Evolutionary conservation across 2,329 filamentous ascomycete species (phyloP).

Genomic region (Epichloe sibirici): DNA sequence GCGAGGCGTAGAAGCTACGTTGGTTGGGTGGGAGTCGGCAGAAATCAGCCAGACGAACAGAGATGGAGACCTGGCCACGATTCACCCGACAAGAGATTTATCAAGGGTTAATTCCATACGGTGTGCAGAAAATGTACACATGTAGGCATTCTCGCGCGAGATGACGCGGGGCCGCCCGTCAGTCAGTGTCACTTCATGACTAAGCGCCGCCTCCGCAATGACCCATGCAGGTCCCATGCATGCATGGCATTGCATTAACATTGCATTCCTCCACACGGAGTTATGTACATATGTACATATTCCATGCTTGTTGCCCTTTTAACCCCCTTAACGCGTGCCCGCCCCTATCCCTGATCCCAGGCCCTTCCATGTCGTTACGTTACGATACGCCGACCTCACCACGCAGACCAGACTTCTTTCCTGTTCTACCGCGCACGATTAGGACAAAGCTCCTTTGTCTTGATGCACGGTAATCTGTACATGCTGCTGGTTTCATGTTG

Average conservation of each 20-base stretch:
- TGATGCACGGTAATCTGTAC: slow-evolving; percentile 9
- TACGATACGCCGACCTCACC: not conserved
- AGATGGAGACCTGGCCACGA: too few species aligned
- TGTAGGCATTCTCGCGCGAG: too few species aligned
- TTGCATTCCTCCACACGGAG: too few species aligned
- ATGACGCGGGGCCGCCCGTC: too few species aligned
- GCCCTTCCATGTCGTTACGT: not conserved
- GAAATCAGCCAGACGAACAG: too few species aligned
- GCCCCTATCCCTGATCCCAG: not conserved
- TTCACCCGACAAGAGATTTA: too few species aligned
- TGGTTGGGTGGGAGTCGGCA: not conserved
- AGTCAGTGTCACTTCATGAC: not conserved
- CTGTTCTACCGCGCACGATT: not conserved
- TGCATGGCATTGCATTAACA: not conserved
- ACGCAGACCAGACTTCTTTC: not conserved
- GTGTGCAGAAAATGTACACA: too few species aligned
- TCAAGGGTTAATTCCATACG: too few species aligned
- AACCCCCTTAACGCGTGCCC: not conserved
- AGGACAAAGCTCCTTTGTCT: not conserved
- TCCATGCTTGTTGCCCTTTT: too few species aligned
- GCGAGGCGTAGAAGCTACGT: too few species aligned
- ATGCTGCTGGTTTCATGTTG: slow-evolving; percentile 37
- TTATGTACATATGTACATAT: too few species aligned
- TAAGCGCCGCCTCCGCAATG: not conserved
- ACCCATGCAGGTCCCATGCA: not conserved